Base-by-base conservation (phyloP, 805 yeast genomes). In the Huiozyma naganishii region DNA sequence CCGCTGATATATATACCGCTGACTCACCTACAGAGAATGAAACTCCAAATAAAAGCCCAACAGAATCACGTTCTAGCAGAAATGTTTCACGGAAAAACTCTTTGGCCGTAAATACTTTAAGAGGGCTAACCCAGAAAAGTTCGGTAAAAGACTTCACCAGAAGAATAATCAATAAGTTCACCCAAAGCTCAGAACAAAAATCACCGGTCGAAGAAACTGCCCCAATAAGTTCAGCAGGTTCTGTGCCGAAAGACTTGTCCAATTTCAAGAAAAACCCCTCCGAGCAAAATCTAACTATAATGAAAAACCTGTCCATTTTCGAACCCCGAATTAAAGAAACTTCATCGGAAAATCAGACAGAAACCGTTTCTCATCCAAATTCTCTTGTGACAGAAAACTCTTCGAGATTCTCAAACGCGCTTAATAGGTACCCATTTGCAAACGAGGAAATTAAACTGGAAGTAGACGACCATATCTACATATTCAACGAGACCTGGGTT, bases 401-500 rank as follows among this genome's bases (percentile, higher is more conserved):
- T 3, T 50, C 53, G 6, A 45, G 35, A 43, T 10, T 39, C 7
- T 44, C 43, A 9, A 40, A 34, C 27, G 30, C 32, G 4, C 23
- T n/a, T 9, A 29, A 36, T 11, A 12, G 42, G 27, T 30, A 39
- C 5, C 36, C 44, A 5, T 41, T 43, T 28, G 33, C 43, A 7
- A 42, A 33, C 32, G 42, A 43, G 5, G 46, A 38, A 10, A 32
- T 32, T 3, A 47, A 41, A 28, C 38, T 42, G 7, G 43, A 42
- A 32, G 17, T 23, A 13, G 41, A 44, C 29, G 39, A 36, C 8
- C 10, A 42, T 10, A 29, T 28, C 1, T 45, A 46, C 27, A 38
- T 37, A 7, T 38, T 46, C 11, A 50, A 53, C 40, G 55, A 62
- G 17, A 66, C 65, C 47, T 68, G 92, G 86, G 73, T 83, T 1